Base-by-base conservation (phyloP, 176 grass and related monocot genomes). In the Musa troglodytarum region DNA sequence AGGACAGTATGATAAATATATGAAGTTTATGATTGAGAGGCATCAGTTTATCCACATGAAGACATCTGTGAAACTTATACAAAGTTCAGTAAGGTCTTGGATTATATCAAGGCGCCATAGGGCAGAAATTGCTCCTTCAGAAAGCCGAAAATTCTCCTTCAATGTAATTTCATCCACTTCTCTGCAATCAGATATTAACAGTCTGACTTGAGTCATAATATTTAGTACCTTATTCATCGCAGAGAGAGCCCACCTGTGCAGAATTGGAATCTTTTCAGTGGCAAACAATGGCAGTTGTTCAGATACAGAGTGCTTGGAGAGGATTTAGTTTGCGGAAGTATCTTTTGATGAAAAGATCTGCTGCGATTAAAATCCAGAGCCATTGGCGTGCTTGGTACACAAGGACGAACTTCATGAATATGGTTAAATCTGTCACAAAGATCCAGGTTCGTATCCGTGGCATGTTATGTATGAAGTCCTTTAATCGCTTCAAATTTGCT, bases 341-440 rank as follows among this genome's bases (percentile, higher is more conserved):
- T 72, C 54, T 66, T 65, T 74, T 24, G 29, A 57, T 53, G 70
- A 83, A 73, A 75, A 78, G 75, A 61, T 72, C 70, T 26, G 71
- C 85, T 83, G 78, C 78, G 59, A 84, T 72, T 49, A 86, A 81
- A 81, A 88, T 92, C 52, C 89, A 92, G 66, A 88, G 81, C 49
- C 69, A 79, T 25, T 92, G 89, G 83, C 78, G 80, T 58, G 68
- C 83, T 59, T 79, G 80, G 72, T 86, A 69, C 34, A 71, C 34
- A 54, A 50, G 66, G 75, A 88, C 69, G 23, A 72, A 20, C 54
- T 86, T 88, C 66, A 56, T 14, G 66, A 92, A 52, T 21, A 54
- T 81, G 83, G 29, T 81, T 73, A 54, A 76, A 72, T 78, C 81
- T 74, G 69, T 79, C 68, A 76, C 67, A 56, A 69, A 13, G 19